These are phyloP conservation scores for Alternaria brassicae DNA, from an alignment of 2,329 filamentous ascomycete species.

Conservation along the genomic window DNA sequence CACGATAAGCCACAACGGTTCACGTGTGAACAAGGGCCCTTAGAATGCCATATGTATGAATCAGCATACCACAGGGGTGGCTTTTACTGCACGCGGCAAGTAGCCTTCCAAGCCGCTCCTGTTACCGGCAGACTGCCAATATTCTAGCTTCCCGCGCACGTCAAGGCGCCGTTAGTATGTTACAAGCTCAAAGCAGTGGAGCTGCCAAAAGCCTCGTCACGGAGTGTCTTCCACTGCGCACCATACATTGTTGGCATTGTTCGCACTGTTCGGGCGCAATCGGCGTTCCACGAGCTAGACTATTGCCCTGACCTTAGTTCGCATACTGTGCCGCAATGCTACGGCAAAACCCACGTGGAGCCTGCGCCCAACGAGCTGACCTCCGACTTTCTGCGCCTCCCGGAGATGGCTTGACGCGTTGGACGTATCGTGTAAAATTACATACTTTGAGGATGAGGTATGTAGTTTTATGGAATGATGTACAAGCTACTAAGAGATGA, in stretches of 20 bases:
- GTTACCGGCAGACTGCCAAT: not conserved
- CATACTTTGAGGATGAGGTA: not conserved
- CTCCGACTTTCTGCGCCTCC: not conserved
- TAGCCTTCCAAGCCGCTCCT: not conserved
- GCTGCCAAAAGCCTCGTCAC: not conserved
- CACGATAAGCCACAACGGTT: not conserved
- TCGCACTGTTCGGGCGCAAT: constrained; percentile 1
- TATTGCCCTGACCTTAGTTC: not conserved
- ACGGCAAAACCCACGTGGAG: not conserved
- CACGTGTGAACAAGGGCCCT: not conserved
- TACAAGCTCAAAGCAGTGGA: not conserved
- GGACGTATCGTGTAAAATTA: not conserved
- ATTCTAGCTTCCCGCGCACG: not conserved
- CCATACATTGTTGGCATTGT: not conserved
- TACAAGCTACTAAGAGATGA: not conserved
- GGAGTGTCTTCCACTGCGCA: not conserved
- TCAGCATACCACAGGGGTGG: not conserved
- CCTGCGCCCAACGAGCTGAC: not conserved
- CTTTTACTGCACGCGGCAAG: not conserved
- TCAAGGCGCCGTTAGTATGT: not conserved
- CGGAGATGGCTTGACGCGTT: not conserved
- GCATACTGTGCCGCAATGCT: not conserved
- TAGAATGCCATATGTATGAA: not conserved
- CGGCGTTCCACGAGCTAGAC: not conserved
- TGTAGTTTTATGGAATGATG: not conserved